Evolutionary conservation across 2,329 filamentous ascomycete species (phyloP).

Genomic region (Phyllosticta ampelicida): DNA sequence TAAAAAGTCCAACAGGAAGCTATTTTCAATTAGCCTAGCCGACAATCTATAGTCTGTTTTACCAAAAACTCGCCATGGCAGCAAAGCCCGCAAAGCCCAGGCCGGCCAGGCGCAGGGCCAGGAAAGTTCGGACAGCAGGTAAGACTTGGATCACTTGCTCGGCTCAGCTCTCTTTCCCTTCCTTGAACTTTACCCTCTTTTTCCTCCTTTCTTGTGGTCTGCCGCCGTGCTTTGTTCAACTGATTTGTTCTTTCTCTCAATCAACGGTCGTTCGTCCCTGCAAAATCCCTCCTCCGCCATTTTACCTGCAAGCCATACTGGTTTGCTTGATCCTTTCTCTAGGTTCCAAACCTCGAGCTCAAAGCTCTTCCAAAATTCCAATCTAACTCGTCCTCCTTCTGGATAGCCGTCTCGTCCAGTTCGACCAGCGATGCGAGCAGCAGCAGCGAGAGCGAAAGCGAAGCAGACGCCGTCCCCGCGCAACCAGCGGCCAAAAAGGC

Average conservation of each 20-base stretch:
- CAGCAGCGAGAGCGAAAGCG: constrained; percentile 2
- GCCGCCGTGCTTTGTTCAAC: too few species aligned
- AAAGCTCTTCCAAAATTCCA: neutral
- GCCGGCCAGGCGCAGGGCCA: neutral
- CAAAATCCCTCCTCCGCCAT: too few species aligned
- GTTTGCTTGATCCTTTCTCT: too few species aligned
- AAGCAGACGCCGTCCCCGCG: neutral
- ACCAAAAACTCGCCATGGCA: neutral
- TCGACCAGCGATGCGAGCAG: constrained; percentile 1
- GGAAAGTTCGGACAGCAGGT: neutral
- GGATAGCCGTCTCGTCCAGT: constrained; percentile 2
- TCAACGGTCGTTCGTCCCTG: too few species aligned
- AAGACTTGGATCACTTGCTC: neutral
- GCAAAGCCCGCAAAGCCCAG: neutral
- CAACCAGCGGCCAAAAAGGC: constrained; percentile 1
- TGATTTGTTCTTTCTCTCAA: too few species aligned
- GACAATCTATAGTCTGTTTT: neutral
- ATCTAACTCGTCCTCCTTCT: neutral
- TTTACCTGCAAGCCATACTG: too few species aligned
- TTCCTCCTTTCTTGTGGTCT: neutral
- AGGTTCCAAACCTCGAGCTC: too few species aligned
- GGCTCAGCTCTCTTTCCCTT: neutral
- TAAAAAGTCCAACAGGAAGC: too few species aligned
- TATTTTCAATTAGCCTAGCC: too few species aligned
- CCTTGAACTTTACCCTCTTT: too few species aligned